Evolutionary conservation across 2,329 filamentous ascomycete species (phyloP), one percentile per base, ranked within the genome.

Genomic region (Sphaerulina musiva): DNA sequence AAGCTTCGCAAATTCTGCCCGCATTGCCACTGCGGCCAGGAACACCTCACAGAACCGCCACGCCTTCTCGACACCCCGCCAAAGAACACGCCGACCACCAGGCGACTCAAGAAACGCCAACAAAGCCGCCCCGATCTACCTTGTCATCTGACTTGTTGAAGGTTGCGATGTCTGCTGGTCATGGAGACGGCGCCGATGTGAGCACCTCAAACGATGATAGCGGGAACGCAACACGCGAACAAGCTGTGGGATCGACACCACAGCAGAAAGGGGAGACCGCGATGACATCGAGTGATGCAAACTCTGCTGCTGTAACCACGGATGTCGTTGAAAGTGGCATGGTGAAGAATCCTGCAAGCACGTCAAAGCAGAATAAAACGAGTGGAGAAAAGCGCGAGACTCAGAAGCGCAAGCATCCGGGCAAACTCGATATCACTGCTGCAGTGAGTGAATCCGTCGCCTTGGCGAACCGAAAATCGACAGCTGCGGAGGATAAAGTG

Each of bases 371-470:
- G 14, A 57, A 44, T 34, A 65, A 61, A 41, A 11, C 49, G 14
- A 57, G 55, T 8, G 47, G 38, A 17, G 58, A 57, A 40, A 60
- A 60, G 46, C 41, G 52, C 20, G 62, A 67, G 12, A 54, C 59
- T 47, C 38, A 55, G 48, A 64, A 69, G 58, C 62, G 66, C 4
- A 67, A 76, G 52, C 73, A 69, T 54, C 75, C 73, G 36, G 73
- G 74, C 12, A 77, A 76, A 56, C 68, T 78, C 10, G 74, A 77
- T 53, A 77, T 77, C 31, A 64, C 70, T 46, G 72, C 73, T 31
- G 70, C 73, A 12, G 64, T 69, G 12, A 61, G 56, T 14, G 64
- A 69, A 48, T 52, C 51, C 42, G 56, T 51, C 17, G 34, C 47
- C 32, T 38, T 29, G 23, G 34, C 41, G 3, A 11, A 29, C 26